A percentile compares a stretch with the other conserved stretches of the same genome.
Conservation (phyloP, 2,329 filamentous ascomycete species). For the Trichoderma semiorbis region DNA sequence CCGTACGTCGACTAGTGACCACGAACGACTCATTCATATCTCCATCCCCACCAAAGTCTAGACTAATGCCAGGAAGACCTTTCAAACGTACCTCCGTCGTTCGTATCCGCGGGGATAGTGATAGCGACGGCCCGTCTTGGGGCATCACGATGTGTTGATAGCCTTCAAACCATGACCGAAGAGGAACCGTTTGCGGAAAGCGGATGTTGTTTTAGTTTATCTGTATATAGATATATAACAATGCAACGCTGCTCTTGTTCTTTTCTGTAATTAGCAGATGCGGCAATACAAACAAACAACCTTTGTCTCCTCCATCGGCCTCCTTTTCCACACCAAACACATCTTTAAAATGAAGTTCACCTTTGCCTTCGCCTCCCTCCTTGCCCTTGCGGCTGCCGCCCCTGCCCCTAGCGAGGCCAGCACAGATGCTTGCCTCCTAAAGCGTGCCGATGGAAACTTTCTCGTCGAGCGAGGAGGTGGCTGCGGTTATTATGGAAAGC, state of each 20-base stretch:
- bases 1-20: neutral
- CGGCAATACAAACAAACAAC: neutral
- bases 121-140: neutral
- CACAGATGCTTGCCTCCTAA: neutral
- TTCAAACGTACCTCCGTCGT: fast-evolving
- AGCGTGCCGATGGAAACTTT: neutral
- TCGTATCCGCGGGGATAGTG: neutral
- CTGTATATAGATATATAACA: neutral
- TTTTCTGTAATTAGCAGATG: neutral
- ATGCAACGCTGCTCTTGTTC: neutral
- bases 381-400: neutral
- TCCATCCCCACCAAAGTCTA: neutral
- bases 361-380: neutral
- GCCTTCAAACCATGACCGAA: neutral
- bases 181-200: neutral
- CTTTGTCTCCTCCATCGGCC: neutral
- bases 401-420: neutral
- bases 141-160: neutral
- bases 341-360: neutral
- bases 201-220: neutral
- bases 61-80: neutral
- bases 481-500: neutral
- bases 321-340: neutral
- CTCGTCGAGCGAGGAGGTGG: neutral
- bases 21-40: neutral